These are phyloP conservation scores for Forsythia viridissima DNA, from an alignment of 257 asterid genomes.

Conservation along the genomic window DNA sequence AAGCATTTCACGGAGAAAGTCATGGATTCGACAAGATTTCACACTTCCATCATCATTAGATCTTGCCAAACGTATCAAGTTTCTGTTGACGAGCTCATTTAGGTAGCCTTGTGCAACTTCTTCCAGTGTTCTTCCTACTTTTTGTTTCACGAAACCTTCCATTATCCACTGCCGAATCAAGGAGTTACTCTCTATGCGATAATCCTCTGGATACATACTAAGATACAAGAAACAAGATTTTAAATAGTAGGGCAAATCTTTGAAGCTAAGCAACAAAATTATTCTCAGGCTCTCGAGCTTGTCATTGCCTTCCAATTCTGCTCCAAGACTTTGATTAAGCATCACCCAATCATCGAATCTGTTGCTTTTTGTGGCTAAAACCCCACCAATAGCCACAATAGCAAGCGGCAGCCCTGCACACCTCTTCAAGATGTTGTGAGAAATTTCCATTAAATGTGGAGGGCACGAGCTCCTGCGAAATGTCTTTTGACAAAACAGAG, in stretches of 20 bases:
- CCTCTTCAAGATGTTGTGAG: conserved; percentile 3
- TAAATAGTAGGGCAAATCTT: conserved; percentile 27
- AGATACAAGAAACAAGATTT: conserved; percentile 27
- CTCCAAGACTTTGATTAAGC: neutral
- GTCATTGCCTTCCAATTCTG: conserved; percentile 5
- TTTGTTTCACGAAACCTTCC: conserved; percentile 30
- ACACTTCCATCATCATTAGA: conserved; percentile 21
- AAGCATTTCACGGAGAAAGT: conserved; percentile 21
- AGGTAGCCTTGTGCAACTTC: conserved; percentile 37
- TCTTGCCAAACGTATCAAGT: conserved; percentile 17
- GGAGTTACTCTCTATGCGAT: neutral
- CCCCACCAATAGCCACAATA: neutral
- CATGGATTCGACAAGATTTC: conserved; percentile 19
- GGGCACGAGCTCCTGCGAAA: conserved; percentile 22
- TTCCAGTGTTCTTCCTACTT: conserved; percentile 20
- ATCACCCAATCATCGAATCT: neutral
- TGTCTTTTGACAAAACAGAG: conserved; percentile 25
- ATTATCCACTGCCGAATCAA: conserved; percentile 28
- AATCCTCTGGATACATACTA: conserved; percentile 30
- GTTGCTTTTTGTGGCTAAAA: conserved; percentile 1
- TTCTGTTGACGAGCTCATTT: conserved; percentile 28
- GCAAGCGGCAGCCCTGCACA: conserved; percentile 1
- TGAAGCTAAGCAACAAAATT: conserved; percentile 24
- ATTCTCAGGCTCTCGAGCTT: conserved; percentile 7
- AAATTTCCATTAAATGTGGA: conserved; percentile 6